Evolutionary conservation across 352 stramenopile genomes (phyloP), one percentile per base, ranked within the genome.

Genomic region (Phytophthora pseudosyringae): DNA sequence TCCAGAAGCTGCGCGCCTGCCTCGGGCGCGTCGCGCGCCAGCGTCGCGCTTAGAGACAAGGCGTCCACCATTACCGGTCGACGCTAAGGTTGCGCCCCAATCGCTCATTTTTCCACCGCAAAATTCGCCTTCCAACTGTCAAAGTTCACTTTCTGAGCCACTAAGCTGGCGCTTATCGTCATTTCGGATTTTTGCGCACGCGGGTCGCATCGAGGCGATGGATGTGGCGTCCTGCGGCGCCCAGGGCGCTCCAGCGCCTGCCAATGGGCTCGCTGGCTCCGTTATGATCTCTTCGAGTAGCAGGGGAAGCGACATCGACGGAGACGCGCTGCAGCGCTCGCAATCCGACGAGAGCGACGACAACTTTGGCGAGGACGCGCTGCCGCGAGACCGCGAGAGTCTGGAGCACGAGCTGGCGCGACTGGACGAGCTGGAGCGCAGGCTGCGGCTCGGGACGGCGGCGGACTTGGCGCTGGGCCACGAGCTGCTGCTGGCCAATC

Each of bases 1-100:
- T 94, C 56, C 58, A 78, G 48, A 91, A 90, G 64, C 73, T 94
- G 25, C 80, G 79, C 57, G 57, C 67, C 16, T 94, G 86, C 69
- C 90, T 92, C 52, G 60, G 83, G 66, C 83, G 75, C 51, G 69
- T 69, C 5, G 61, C 67, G 12, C 69, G 60, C 50, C 82, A 85
- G 59, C 77, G 68, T 49, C 65, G 59, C 67, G 26, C 45, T 25
- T 74, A 70, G 46, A 76, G 31, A 35, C 31, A 35, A 35, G 31
- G 21, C 21, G 21, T 21, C 21, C 21, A 21, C 21, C 21, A 21
- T n/a, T n/a, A n/a, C n/a, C n/a, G n/a, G 21, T 21, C 21, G 21
- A 21, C 21, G 21, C 21, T 21, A 21, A 21, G 21, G 21, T 43
- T 43, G 36, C 15, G 36, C 39, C n/a, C 39, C 11, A 26, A 5